Evolutionary conservation across 2,329 filamentous ascomycete species (phyloP).

Genomic region (Colletotrichum cordylinicola): DNA sequence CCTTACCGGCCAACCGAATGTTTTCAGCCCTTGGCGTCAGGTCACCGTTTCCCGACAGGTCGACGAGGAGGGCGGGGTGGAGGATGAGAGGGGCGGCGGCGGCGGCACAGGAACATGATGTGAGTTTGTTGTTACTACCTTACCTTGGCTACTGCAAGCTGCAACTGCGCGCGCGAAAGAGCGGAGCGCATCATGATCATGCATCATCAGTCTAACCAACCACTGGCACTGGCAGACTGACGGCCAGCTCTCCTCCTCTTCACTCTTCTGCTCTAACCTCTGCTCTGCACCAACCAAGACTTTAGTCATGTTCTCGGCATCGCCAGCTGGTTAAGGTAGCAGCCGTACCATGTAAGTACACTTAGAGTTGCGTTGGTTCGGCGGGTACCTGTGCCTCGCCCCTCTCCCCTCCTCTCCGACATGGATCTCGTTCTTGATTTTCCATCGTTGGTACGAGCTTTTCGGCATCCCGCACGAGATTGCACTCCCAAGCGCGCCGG

Average conservation of each 20-base stretch:
- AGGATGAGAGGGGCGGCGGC: background rate
- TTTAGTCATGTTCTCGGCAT: background rate
- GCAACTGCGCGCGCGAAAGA: background rate
- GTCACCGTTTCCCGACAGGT: background rate
- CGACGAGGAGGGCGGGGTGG: background rate
- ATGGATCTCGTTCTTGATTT: background rate
- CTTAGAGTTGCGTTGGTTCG: constrained; percentile 17
- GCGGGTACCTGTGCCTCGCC: background rate
- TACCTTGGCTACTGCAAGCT: background rate
- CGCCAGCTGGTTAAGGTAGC: background rate
- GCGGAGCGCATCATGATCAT: background rate
- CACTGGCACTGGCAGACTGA: background rate
- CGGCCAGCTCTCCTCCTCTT: background rate
- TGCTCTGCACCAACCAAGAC: background rate
- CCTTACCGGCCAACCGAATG: constrained; percentile 2
- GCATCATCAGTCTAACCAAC: background rate
- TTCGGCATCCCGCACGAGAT: background rate
- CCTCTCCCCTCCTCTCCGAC: background rate
- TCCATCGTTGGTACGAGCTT: constrained; percentile 2
- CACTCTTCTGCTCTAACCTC: background rate
- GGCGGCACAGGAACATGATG: background rate
- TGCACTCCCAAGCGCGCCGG: background rate
- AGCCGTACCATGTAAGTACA: background rate
- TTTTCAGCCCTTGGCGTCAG: constrained; percentile 12
- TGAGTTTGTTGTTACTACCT: background rate